A percentile compares a stretch with the other conserved stretches of the same genome.
Evolutionary conservation across 305 asterid species (phyloP).

Genomic region (Fraxinus latifolia): DNA sequence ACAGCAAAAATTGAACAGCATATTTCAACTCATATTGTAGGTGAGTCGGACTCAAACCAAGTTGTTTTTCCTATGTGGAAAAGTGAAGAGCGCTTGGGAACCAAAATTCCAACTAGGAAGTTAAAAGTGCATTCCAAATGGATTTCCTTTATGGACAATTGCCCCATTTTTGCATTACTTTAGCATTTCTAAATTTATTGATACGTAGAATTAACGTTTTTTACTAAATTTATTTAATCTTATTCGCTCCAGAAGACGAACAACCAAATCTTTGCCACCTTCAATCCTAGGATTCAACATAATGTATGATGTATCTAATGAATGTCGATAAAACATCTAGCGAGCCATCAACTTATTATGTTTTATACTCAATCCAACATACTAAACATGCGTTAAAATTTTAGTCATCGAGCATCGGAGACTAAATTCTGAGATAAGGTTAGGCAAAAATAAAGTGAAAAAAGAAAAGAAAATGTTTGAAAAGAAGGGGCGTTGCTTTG

Average conservation of each 20-base stretch:
- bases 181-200: background rate
- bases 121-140: background rate
- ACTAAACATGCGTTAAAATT: background rate
- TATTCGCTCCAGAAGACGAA: background rate
- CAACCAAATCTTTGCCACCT: background rate
- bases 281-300: background rate
- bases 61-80: background rate
- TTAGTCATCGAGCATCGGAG: background rate
- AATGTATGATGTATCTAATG: background rate
- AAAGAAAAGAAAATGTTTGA: background rate
- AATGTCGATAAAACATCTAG: too few relatives aligned
- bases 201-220: background rate
- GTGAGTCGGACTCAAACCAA: background rate
- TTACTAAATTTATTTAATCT: too few relatives aligned
- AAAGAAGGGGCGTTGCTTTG: conserved; percentile 5
- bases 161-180: background rate
- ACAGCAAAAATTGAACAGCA: too few relatives aligned
- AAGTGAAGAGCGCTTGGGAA: background rate
- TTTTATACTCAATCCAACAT: background rate
- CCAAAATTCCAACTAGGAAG: background rate
- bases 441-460: background rate
- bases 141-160: background rate
- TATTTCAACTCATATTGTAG: too few relatives aligned
- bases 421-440: background rate
- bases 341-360: background rate